Conservation (phyloP, 2,329 filamentous ascomycete species). For the Salinomyces thailandicus region DNA sequence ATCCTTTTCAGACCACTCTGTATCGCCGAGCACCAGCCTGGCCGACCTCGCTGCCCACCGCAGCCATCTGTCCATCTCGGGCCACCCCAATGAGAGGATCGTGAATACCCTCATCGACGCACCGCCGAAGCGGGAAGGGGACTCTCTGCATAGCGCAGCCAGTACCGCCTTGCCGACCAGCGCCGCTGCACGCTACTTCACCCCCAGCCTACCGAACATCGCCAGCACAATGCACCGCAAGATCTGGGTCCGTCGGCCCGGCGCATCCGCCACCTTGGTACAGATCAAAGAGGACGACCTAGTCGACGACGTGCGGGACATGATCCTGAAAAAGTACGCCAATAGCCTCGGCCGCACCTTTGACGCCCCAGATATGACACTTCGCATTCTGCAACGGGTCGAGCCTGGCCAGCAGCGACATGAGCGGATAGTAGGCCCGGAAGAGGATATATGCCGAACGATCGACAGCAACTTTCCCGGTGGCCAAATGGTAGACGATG, state of each 20-base stretch:
- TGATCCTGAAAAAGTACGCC: constrained; percentile 84
- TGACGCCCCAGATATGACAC: constrained; percentile 78
- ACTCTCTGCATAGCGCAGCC: neutral
- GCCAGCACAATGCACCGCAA: constrained; percentile 50
- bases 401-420: constrained; percentile 17
- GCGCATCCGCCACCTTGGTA: constrained; percentile 77
- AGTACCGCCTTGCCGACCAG: constrained; percentile 18
- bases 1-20: neutral
- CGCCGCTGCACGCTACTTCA: constrained; percentile 25
- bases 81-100: constrained; percentile 30
- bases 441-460: constrained; percentile 69
- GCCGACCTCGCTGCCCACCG: neutral
- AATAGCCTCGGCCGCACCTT: constrained; percentile 84
- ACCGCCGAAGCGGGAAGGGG: constrained; percentile 19
- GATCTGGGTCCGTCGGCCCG: constrained; percentile 87
- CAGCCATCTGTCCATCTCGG: constrained; percentile 2
- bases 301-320: constrained; percentile 87
- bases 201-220: constrained; percentile 18
- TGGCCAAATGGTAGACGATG: constrained; percentile 80
- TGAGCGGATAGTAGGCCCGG: constrained; percentile 68
- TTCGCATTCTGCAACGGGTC: constrained; percentile 62
- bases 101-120: constrained; percentile 46
- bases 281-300: constrained; percentile 78
- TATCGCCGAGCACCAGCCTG: neutral
- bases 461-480: constrained; percentile 77